Conservation (phyloP, 2,329 filamentous ascomycete genomes). For the Phialophora macrospora region DNA sequence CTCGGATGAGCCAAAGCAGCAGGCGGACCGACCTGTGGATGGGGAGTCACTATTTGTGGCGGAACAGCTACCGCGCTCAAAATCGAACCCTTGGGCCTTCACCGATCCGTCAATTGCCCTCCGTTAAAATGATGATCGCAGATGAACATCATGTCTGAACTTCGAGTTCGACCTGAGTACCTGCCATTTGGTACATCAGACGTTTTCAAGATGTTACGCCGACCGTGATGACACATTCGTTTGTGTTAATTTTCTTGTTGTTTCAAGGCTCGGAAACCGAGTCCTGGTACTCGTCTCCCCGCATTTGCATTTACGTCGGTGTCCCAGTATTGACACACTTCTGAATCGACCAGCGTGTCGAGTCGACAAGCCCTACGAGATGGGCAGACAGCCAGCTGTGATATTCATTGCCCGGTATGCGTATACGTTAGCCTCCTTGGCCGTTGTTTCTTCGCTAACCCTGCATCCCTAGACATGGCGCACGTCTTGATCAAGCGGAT, state of each 20-base stretch:
- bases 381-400: slow-evolving; percentile 49
- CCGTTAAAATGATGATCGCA: neutral
- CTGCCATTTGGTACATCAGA: slow-evolving; percentile 3
- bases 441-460: neutral
- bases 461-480: slow-evolving; percentile 72
- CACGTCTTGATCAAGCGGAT: slow-evolving; percentile 91
- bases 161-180: slow-evolving; percentile 4
- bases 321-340: neutral
- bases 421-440: too few species aligned
- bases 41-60: slow-evolving; percentile 9
- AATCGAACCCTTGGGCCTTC: slow-evolving; percentile 5
- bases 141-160: neutral
- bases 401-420: slow-evolving; percentile 51
- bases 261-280: neutral
- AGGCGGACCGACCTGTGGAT: slow-evolving; percentile 16
- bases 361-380: slow-evolving; percentile 27
- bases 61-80: slow-evolving; percentile 8
- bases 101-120: slow-evolving; percentile 1
- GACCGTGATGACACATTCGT: neutral
- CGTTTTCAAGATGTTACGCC: slow-evolving; percentile 9
- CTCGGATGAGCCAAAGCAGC: slow-evolving; percentile 8
- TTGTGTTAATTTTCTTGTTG: neutral
- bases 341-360: neutral
- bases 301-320: neutral
- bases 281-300: neutral